These are phyloP conservation scores for Sporothrix humicola DNA, from an alignment of 2,329 filamentous ascomycete genomes.

Conservation along the genomic window DNA sequence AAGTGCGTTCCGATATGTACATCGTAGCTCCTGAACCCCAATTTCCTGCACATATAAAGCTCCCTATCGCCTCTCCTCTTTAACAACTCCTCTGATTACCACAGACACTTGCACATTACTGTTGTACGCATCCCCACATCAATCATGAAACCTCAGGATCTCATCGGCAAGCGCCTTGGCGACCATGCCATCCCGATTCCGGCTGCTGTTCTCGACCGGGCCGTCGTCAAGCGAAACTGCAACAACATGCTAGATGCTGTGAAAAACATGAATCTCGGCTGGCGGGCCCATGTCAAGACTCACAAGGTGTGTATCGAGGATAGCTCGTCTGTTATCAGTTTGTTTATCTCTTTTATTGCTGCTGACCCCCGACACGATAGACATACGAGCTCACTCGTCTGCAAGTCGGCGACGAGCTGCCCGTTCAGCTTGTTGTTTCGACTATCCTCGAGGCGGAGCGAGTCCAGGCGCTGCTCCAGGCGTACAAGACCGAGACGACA, in stretches of 20 bases:
- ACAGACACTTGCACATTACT: background rate
- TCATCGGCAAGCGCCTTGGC: slow-evolving; percentile 60
- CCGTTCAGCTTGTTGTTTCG: slow-evolving; percentile 70
- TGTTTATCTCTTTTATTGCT: too few relatives aligned
- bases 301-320: slow-evolving; percentile 65
- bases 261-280: slow-evolving; percentile 64
- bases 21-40: too few relatives aligned
- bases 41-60: slow-evolving; percentile 10
- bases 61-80: background rate
- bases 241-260: slow-evolving; percentile 71
- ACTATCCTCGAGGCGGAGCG: slow-evolving; percentile 77
- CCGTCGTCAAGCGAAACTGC: slow-evolving; percentile 71
- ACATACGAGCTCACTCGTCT: slow-evolving; percentile 40
- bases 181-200: slow-evolving; percentile 67
- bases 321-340: too few relatives aligned
- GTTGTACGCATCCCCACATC: background rate
- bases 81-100: background rate
- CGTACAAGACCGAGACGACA: slow-evolving; percentile 57
- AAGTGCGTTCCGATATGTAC: too few relatives aligned
- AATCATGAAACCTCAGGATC: slow-evolving; percentile 43
- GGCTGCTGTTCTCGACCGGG: slow-evolving; percentile 70
- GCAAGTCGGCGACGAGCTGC: slow-evolving; percentile 38
- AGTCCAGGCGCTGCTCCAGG: slow-evolving; percentile 63
- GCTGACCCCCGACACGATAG: slow-evolving; percentile 32
- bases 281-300: slow-evolving; percentile 81